Evolutionary conservation across 2,329 filamentous ascomycete genomes (phyloP), one percentile per base, ranked within the genome.

Genomic region (Hypoxylon sp.): DNA sequence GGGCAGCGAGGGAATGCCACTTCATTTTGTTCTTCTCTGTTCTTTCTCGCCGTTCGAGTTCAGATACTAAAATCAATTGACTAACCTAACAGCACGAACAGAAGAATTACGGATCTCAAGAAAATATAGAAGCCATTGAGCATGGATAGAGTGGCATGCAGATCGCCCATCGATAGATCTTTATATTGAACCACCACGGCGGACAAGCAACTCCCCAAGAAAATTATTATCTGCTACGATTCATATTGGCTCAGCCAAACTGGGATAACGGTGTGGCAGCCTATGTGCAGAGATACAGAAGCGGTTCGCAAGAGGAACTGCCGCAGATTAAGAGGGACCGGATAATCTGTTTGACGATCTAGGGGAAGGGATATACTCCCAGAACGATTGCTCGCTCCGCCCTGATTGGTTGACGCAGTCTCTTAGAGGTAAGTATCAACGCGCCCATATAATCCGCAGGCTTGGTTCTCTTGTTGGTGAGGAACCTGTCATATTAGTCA

Each of bases 301-400:
- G 57, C 53, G 58, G 58, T 59, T 63, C 58, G 62, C 11, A 35
- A 61, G 26, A 17, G 57, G 39, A 69, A 69, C 51, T 69, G 67
- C 67, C 63, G 63, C 47, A 67, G 47, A 67, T 67, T 59, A 63
- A 67, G 19, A 66, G 46, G 50, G 33, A 50, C 67, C 63, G 67
- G 67, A 46, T 69, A 69, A 67, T 69, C 19, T 60, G n/a, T 14
- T 53, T 46, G 53, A 50, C 54, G 39, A n/a, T 31, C 44, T 57
- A 52, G 59, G 63, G 46, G 29, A 37, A 63, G 54, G 67, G 63
- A 39, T 69, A 67, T 69, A 60, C 59, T 37, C 59, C 59, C 50
- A 63, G 35, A 48, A 14, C 50, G 37, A 60, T 69, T 48, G 22
- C 35, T 51, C 11, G 2, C 54, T 2, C 11, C n/a, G 1, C 33